Base-by-base conservation (phyloP, 805 yeast species). In the Candida ulmi region DNA sequence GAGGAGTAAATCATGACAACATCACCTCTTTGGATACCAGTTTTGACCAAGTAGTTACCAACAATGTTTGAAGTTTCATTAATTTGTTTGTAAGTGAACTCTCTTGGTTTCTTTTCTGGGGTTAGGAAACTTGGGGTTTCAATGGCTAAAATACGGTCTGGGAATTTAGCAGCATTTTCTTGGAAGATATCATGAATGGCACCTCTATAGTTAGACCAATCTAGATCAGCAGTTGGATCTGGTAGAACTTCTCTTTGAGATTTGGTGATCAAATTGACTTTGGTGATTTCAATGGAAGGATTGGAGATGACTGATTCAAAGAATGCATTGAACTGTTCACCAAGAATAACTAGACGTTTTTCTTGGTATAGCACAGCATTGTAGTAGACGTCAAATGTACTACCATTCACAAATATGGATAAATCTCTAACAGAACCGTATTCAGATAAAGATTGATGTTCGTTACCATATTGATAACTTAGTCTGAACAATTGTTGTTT, bases 1-100 rank as follows among this genome's bases (percentile, higher is more conserved):
- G 91, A 87, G 19, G 99, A 96, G 59, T 93, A 93, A 51, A 95
- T 90, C 95, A 90, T 90, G 15, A 93, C 98, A 15, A 93, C 88
- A 60, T 93, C 98, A 41, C 98, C 99, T 55, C 84, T 72, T 47
- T 76, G 69, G 53, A 93, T 83, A 12, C 98, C 98, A 6, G 82
- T 77, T 19, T 74, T 65, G 42, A 86, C 80, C 52, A 93, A 72
- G 55, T 87, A 84, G 63, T 93, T 91, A 27, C 96, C 98, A 15
- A 93, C 90, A 23, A 88, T 74, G 55, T 95, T 93, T 12, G 97
- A 88, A 2, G 97, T 91, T 60, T 87, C 84, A 61, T 93, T 80
- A 54, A 93, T 91, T 60, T 91, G 96, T 53, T 69, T 70, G 61
- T 93, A 93, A 27, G 84, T 78, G 69, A 91, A 93, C 15, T 76